These are phyloP conservation scores for Coemansia sp. DNA, from an alignment of 192 early-diverging fungal genomes.

Conservation along the genomic window DNA sequence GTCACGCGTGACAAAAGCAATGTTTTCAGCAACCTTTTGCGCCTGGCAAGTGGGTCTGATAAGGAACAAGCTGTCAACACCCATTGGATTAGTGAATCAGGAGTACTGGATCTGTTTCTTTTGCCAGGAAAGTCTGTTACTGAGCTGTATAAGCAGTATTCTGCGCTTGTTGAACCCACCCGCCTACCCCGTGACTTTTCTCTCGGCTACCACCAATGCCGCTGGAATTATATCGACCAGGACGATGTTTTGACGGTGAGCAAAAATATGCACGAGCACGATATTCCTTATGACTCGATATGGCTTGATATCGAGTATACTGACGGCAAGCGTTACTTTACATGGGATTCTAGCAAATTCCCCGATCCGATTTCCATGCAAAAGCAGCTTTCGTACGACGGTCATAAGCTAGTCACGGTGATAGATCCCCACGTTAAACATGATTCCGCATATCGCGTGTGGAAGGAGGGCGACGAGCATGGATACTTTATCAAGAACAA, in stretches of 20 bases:
- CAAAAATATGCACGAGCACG: constrained; percentile 81
- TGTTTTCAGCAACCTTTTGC: constrained; percentile 28
- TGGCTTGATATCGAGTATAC: constrained; percentile 99
- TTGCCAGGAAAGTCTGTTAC: constrained; percentile 71
- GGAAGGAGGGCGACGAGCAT: constrained; percentile 71
- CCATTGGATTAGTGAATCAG: constrained; percentile 95
- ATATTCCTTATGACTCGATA: constrained; percentile 96
- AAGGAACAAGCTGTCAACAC: constrained; percentile 52
- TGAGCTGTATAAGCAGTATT: constrained; percentile 73
- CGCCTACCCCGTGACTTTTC: constrained; percentile 86
- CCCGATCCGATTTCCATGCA: constrained; percentile 86
- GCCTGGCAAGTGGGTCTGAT: constrained; percentile 19
- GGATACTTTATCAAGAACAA: constrained; percentile 79
- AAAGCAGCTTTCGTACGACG: constrained; percentile 65
- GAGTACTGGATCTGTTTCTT: constrained; percentile 85
- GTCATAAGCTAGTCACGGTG: constrained; percentile 86
- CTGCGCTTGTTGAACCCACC: constrained; percentile 74
- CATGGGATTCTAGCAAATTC: constrained; percentile 94
- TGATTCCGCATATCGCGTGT: constrained; percentile 73
- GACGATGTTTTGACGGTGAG: constrained; percentile 85
- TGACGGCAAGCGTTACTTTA: constrained; percentile 97
- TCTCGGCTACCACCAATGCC: constrained; percentile 93
- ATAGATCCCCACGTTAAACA: constrained; percentile 97
- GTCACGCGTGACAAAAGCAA: constrained; percentile 67
- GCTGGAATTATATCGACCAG: constrained; percentile 97